phyloP scores from a whole-genome alignment of 352 stramenopile genomes.

The Pythium vanterpoolii region DNA sequence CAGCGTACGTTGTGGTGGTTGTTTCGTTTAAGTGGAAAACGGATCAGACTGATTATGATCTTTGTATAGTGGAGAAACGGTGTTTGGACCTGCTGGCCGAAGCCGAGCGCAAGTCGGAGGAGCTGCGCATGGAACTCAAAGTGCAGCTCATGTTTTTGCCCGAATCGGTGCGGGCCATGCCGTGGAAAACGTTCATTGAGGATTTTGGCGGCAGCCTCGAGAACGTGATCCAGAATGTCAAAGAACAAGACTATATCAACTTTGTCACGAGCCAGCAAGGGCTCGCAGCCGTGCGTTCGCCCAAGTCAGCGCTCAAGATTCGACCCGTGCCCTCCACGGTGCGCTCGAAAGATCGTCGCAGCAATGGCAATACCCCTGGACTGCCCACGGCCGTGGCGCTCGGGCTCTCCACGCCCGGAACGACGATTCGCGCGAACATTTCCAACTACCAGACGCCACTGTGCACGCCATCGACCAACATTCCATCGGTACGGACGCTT shows the following conservation, averaged over 20 bases:
- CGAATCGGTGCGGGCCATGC: constrained; percentile 67
- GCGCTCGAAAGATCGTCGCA: constrained; percentile 28
- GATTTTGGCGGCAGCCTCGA: constrained; percentile 71
- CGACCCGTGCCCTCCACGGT: constrained; percentile 27
- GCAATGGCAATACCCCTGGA: constrained; percentile 22
- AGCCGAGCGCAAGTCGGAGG: constrained; percentile 50
- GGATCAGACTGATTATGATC: neutral
- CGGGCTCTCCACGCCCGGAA: constrained; percentile 16
- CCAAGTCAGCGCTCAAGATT: constrained; percentile 29
- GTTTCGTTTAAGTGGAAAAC: neutral
- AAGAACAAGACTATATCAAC: constrained; percentile 30
- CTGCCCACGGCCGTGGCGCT: constrained; percentile 6
- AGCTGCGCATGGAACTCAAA: constrained; percentile 73
- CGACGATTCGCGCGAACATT: constrained; percentile 19
- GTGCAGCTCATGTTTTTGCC: constrained; percentile 76
- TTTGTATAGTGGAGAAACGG: constrained; percentile 54
- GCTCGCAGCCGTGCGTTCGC: constrained; percentile 17
- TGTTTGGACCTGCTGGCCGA: constrained; percentile 51
- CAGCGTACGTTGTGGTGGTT: constrained; percentile 32
- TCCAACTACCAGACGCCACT: constrained; percentile 24
- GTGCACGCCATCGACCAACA: constrained; percentile 24
- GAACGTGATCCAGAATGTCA: constrained; percentile 70
- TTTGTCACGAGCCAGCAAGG: constrained; percentile 27
- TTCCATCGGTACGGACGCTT: constrained; percentile 33
- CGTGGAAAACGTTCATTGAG: constrained; percentile 78